These are phyloP conservation scores for Whalleya microplaca DNA, from an alignment of 2,329 filamentous ascomycete species.

Conservation along the genomic window DNA sequence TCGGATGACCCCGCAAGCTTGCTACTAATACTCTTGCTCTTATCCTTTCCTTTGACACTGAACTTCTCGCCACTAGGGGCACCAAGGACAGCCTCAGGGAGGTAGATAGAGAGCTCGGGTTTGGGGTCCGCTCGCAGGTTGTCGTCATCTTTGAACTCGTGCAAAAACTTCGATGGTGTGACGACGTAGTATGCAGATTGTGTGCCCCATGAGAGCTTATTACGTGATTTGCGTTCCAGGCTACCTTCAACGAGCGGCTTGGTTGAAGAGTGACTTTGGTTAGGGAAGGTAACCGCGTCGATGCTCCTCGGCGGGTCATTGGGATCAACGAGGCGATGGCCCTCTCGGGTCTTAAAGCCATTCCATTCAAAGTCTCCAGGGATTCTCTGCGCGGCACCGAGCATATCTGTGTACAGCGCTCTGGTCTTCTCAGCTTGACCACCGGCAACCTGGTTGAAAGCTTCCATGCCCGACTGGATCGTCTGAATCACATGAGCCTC, in stretches of 20 bases:
- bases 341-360: conserved; percentile 75
- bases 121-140: conserved; percentile 69
- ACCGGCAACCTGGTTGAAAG: conserved; percentile 80
- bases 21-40: conserved; percentile 76
- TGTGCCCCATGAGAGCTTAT: conserved; percentile 78
- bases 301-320: conserved; percentile 74
- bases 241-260: conserved; percentile 84
- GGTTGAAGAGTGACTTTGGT: conserved; percentile 81
- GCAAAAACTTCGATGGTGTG: conserved; percentile 83
- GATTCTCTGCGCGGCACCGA: conserved; percentile 75
- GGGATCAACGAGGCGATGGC: conserved; percentile 76
- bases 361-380: conserved; percentile 90
- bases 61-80: conserved; percentile 78
- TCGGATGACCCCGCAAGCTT: conserved; percentile 82
- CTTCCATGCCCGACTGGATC: conserved; percentile 78
- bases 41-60: conserved; percentile 93
- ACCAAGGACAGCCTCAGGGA: conserved; percentile 86
- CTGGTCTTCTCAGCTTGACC: conserved; percentile 82
- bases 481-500: conserved; percentile 84
- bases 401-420: conserved; percentile 82
- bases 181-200: conserved; percentile 87
- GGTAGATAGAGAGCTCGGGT: conserved; percentile 87
- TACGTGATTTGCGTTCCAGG: conserved; percentile 87
- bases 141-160: conserved; percentile 96
- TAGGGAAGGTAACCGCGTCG: conserved; percentile 78